Percentiles rank a stretch among this genome's conserved stretches.
Conservation (phyloP, 2,329 filamentous ascomycete genomes). For the Cladosporium cucumerinum region DNA sequence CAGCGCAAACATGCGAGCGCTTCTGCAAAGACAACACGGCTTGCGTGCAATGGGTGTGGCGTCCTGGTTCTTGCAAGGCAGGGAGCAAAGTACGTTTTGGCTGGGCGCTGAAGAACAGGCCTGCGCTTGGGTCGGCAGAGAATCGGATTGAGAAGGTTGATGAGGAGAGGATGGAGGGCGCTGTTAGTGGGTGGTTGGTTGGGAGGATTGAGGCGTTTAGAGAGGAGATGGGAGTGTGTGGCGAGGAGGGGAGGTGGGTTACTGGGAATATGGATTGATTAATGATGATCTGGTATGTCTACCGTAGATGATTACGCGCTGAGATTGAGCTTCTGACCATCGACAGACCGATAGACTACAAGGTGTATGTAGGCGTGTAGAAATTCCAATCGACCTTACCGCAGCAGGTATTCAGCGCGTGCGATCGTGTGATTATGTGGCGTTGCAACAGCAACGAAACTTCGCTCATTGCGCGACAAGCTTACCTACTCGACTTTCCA, state of each 20-base stretch:
- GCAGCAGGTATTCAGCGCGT: neutral
- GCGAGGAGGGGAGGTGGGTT: neutral
- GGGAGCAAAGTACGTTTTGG: constrained; percentile 33
- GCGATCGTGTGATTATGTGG: no score
- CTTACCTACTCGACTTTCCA: no score
- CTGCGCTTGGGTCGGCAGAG: constrained; percentile 18
- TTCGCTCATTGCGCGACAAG: no score
- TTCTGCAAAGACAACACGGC: constrained; percentile 31
- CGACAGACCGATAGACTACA: neutral
- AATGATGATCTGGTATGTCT: neutral
- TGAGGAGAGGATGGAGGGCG: constrained; percentile 19
- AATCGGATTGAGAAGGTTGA: constrained; percentile 22
- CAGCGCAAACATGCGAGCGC: constrained; percentile 29
- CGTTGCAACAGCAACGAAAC: no score
- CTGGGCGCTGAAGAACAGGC: constrained; percentile 18
- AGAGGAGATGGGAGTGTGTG: neutral
- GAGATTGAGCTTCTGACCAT: neutral
- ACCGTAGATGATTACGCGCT: neutral
- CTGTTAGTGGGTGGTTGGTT: constrained; percentile 36
- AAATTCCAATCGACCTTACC: neutral
- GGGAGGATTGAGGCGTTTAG: constrained; percentile 27
- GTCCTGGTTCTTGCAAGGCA: constrained; percentile 34
- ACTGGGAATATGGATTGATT: constrained; percentile 2
- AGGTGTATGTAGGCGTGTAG: neutral
- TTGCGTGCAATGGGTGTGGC: constrained; percentile 39